Base-by-base conservation (phyloP, 2,329 filamentous ascomycete genomes). In the Phoma sp. region DNA sequence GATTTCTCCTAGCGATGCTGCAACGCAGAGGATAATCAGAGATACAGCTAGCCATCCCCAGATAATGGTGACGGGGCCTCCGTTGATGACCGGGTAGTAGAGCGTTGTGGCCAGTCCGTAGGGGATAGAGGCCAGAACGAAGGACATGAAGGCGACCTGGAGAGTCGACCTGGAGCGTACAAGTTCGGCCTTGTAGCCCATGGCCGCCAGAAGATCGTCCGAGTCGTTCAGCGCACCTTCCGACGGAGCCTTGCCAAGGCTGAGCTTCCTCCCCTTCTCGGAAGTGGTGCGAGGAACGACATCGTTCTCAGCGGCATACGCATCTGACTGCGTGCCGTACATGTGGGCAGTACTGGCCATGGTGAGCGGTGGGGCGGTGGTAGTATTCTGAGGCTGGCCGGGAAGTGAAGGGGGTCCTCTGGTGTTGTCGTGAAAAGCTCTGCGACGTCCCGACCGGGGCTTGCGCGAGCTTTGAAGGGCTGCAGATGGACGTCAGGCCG, bases 141-240 rank as follows among this genome's bases (percentile, higher is more conserved):
- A 91, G 57, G 86, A 88, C 87, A 89, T 90, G 80, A 89, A 89
- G 63, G 86, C 86, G 47, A 89, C 87, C 73, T 89, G 86, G 60
- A 85, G 79, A 2, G 87, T 89, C 37, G 87, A 89, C 48, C 87
- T 82, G 66, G 82, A 88, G 54, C 87, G 84, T 42, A 80, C 74
- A 53, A 90, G 74, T 74, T 90, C 86, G 48, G 86, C 80, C 72
- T 84, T 85, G 78, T 90, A 89, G 56, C 87, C 87, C 65, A 89
- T 79, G 53, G 82, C 83, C 61, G 83, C 83, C 63, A 89, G 81
- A 47, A 87, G 69, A 71, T 87, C 80, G 71, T 89, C 85, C 64
- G 86, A 86, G 52, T 82, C 78, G 59, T 62, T 61, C 23, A 45
- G 49, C n/a, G 60, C 63, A 46, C 69, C 61, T 48, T 72, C 68